These are phyloP conservation scores for Postia placenta DNA, from an alignment of 768 basidiomycete genomes.

Conservation along the genomic window DNA sequence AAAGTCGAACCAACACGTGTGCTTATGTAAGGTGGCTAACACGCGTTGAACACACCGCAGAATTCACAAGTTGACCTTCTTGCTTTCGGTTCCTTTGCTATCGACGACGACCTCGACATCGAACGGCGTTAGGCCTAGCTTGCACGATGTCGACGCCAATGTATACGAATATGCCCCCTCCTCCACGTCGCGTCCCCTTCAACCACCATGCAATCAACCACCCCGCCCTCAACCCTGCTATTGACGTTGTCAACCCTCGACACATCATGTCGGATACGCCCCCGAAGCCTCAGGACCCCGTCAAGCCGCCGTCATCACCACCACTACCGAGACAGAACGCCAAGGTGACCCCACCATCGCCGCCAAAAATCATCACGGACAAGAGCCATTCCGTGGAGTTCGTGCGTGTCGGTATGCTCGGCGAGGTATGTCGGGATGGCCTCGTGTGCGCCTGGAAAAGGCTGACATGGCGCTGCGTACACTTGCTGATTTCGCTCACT, in stretches of 20 bases:
- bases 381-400: constrained; percentile 51
- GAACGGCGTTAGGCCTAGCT: constrained; percentile 24
- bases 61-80: background rate
- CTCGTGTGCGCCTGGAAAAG: background rate
- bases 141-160: constrained; percentile 18
- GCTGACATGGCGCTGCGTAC: background rate
- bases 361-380: constrained; percentile 71
- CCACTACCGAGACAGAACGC: constrained; percentile 78
- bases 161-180: constrained; percentile 18
- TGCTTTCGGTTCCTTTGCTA: constrained; percentile 3
- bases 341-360: constrained; percentile 76
- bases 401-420: constrained; percentile 74
- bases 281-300: constrained; percentile 6
- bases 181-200: constrained; percentile 17
- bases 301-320: constrained; percentile 35
- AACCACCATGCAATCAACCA: constrained; percentile 20
- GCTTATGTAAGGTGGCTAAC: constrained; percentile 15
- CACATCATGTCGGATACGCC: constrained; percentile 11
- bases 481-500: background rate
- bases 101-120: constrained; percentile 13
- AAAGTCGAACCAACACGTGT: constrained; percentile 19
- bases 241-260: no score
- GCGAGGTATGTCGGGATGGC: constrained; percentile 65
- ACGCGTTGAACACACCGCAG: constrained; percentile 13
- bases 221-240: no score